Evolutionary conservation across 164 flowering plant genomes (phyloP).

Genomic region (Protea cynaroides): DNA sequence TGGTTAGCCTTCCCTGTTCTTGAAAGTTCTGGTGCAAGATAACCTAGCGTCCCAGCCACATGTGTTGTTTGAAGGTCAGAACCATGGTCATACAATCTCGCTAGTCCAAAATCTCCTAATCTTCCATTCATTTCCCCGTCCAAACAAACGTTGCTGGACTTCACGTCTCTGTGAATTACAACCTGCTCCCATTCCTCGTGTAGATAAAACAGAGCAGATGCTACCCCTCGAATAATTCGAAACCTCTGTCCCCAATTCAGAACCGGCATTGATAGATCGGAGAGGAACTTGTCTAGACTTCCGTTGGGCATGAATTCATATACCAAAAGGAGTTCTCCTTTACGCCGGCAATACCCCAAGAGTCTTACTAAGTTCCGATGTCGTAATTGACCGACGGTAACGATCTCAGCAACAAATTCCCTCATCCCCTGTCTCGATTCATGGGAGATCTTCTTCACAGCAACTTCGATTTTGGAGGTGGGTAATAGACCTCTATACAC

Average conservation of each 20-base stretch:
- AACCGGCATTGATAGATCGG: neutral
- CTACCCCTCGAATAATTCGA: conserved; percentile 31
- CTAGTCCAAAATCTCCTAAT: conserved; percentile 37
- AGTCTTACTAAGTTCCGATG: conserved; percentile 51
- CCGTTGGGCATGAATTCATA: conserved; percentile 59
- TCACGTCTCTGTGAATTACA: conserved; percentile 38
- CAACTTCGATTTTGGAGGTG: conserved; percentile 25
- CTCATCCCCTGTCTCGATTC: conserved; percentile 47
- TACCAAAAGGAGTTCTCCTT: conserved; percentile 44
- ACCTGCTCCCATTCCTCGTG: conserved; percentile 40
- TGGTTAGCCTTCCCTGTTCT: conserved; percentile 29
- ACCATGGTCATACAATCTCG: conserved; percentile 32
- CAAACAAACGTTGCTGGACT: conserved; percentile 31
- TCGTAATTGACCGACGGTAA: conserved; percentile 37
- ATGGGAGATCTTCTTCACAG: conserved; percentile 51
- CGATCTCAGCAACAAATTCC: conserved; percentile 51
- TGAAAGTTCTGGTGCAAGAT: conserved; percentile 34
- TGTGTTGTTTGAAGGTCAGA: conserved; percentile 22
- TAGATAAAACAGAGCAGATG: conserved; percentile 26
- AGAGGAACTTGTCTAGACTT: conserved; percentile 39
- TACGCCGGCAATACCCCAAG: conserved; percentile 43
- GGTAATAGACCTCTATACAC: conserved; percentile 47
- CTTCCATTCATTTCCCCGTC: conserved; percentile 29
- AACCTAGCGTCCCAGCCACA: conserved; percentile 36
- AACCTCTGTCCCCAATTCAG: conserved; percentile 34